These are phyloP conservation scores for Myriosclerotinia scirpicola DNA, from an alignment of 2,329 filamentous ascomycete species.

Conservation along the genomic window DNA sequence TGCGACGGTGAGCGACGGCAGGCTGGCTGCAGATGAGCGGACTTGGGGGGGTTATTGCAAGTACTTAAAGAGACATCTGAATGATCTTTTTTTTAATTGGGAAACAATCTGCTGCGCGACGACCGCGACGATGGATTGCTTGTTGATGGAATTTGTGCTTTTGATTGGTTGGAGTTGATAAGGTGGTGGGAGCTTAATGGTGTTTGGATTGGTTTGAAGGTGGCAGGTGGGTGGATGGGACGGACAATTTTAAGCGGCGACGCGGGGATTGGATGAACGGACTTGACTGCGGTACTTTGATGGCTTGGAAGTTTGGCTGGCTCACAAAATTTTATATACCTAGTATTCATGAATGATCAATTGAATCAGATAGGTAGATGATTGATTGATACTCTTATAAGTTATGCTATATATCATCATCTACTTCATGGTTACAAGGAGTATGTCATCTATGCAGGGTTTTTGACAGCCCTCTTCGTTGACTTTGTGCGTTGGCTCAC, in stretches of 20 bases:
- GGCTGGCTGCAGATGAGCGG: conserved; percentile 14
- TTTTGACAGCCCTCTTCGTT: conserved; percentile 1
- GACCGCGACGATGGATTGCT: conserved; percentile 15
- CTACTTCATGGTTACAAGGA: neutral
- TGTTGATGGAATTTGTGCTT: conserved; percentile 22
- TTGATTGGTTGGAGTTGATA: conserved; percentile 15
- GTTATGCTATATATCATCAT: neutral
- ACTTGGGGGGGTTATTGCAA: neutral
- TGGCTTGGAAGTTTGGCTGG: neutral
- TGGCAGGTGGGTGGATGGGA: neutral
- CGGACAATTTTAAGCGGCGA: conserved; percentile 16
- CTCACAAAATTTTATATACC: too few species aligned
- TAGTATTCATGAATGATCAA: too few species aligned
- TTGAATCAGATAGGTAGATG: neutral
- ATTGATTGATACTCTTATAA: neutral
- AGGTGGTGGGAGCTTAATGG: conserved; percentile 14
- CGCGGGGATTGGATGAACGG: neutral
- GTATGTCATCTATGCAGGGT: conserved; percentile 9
- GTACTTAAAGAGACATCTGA: conserved; percentile 1
- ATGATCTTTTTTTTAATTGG: conserved; percentile 7
- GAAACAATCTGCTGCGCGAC: conserved; percentile 23
- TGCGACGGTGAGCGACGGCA: conserved; percentile 1
- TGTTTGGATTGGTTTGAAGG: neutral
- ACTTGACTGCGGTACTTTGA: neutral
- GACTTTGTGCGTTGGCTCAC: conserved; percentile 22